Evolutionary conservation across 805 yeast genomes (phyloP), one percentile per base, ranked within the genome.

Genomic region (Myxozyma vanderwaltii): DNA sequence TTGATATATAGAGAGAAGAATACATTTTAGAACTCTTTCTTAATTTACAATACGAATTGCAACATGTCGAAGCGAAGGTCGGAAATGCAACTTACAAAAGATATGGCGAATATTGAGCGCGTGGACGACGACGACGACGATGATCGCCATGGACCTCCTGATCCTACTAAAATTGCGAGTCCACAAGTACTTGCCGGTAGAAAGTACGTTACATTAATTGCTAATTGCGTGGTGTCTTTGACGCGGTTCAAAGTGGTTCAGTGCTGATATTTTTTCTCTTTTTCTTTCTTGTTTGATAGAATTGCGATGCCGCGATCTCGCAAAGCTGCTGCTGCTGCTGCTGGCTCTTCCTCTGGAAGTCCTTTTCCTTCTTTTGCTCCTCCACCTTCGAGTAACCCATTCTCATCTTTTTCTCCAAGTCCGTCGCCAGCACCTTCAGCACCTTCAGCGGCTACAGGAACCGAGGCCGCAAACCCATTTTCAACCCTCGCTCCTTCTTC

Each of bases 131-230:
- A 54, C 48, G 49, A 31, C 29, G 63, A 49, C 33, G 62, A 52
- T 19, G 63, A 58, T 29, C 58, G 62, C n/a, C 64, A 62, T 51
- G 65, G 65, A 15, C 65, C 65, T 4, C 41, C 54, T 10, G 65
- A 62, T n/a, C 51, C 54, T 13, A 19, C 61, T 1, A 41, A 33
- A 5, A 29, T 31, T 12, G 65, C 65, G 12, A 39, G 51, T 39
- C 43, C 64, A 10, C 49, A 51, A 8, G 64, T 62, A 15, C 23
- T 62, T 17, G 61, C 65, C 5, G 47, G 59, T 3, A 31, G 65
- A 23, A 62, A 60, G 65, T 62, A 48, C 27, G 65, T 40, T 33
- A n/a, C 21, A 23, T 27, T 7, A 8, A 13, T 21, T 41, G 56
- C 4, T 35, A 4, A n/a, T 38, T 38, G 13, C 21, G 2, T 24